Evolutionary conservation across 441 rosid genomes (phyloP).

Genomic region (Eruca vesicaria): DNA sequence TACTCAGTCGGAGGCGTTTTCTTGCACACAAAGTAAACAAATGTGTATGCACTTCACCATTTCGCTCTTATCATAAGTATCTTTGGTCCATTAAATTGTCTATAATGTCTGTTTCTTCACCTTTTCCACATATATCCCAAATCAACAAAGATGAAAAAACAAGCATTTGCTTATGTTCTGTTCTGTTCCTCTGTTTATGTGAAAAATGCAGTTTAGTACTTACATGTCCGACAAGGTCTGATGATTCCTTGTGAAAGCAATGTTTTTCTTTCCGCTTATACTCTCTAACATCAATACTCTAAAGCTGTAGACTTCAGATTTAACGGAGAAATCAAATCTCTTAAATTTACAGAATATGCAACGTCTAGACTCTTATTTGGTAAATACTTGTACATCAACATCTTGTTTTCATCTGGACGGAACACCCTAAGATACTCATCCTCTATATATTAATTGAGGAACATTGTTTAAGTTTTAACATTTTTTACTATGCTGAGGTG

Average conservation of each 20-base stretch:
- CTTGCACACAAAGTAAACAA: conserved; percentile 58
- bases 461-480: no score
- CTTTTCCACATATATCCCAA: conserved; percentile 54
- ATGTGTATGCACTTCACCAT: conserved; percentile 44
- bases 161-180: not conserved
- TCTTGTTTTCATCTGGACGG: no score
- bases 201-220: conserved; percentile 20
- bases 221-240: conserved; percentile 47
- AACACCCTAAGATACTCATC: no score
- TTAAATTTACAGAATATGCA: no score
- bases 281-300: conserved; percentile 61
- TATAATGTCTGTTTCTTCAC: conserved; percentile 28
- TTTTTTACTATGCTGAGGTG: no score
- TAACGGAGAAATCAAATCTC: conserved; percentile 49
- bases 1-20: conserved; percentile 42
- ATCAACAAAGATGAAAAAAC: conserved; percentile 28
- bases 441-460: no score
- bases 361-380: no score
- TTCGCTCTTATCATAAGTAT: conserved; percentile 17
- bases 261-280: conserved; percentile 45
- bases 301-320: conserved; percentile 62
- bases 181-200: conserved; percentile 3
- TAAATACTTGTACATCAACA: no score
- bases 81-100: conserved; percentile 32
- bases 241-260: conserved; percentile 30